Base-by-base conservation (phyloP, 1,284 basidiomycete genomes). In the Ustilago curta region DNA sequence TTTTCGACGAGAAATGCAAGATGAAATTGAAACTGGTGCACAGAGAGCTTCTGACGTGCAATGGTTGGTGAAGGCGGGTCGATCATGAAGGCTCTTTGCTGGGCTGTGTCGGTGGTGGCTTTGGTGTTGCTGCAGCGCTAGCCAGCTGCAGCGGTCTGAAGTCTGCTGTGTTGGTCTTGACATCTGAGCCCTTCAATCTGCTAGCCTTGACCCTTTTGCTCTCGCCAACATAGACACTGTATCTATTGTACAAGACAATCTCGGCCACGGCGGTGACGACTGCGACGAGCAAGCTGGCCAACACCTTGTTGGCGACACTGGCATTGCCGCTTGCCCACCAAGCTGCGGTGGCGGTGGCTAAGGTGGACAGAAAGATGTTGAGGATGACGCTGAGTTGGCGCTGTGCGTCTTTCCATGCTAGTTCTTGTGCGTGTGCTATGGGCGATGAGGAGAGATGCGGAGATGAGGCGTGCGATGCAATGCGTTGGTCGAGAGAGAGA, bases 321-420 rank as follows among this genome's bases (percentile, higher is more conserved):
- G 68, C 64, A 35, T 56, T 68, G 6, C 60, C 68, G 19, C 57
- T 58, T 7, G 64, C 73, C 68, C 68, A 76, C 68, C 68, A 76
- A 1, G 64, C 73, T 1, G 73, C 73, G 0, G 73, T 71, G 1
- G 63, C 69, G 1, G 69, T 70, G 8, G 73, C 73, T 5, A 70
- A 8, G 0, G 69, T 54, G 3, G 68, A 71, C n/a, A 76, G 50
- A 16, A 68, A 60, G 39, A 76, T 59, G 59, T 76, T 76, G 58
- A 69, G 54, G 23, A 76, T 61, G 27, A 76, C 68, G 21, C 60
- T 62, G 40, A 76, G 69, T 16, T 45, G 48, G 7, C 54, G 65
- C 29, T 67, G 60, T 1, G 61, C 69, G 14, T 76, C 65, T 19
- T 59, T 58, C 73, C 73, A 76, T 2, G 59, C 64, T n/a, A 61